Base-by-base conservation (phyloP, 1,139 yeast genomes). In the Magnusiomyces paraingens region DNA sequence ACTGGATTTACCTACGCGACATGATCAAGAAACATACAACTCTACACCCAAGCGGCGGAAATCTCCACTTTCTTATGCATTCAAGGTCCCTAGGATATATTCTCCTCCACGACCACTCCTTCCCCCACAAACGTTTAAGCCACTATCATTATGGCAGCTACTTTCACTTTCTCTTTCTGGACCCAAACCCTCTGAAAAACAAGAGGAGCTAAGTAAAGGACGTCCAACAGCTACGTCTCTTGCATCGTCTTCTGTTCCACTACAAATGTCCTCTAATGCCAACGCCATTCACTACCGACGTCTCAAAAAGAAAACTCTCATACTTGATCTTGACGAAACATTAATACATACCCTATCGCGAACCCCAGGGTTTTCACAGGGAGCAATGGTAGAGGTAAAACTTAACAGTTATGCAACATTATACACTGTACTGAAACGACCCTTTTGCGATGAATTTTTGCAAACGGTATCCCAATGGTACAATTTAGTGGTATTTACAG, bases 301-400 rank as follows among this genome's bases (percentile, higher is more conserved):
- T 2, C 42, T 47, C 10, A 48, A 53, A 15, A 52, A 44, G 38
- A 93, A 91, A 66, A 85, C 91, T 1, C 75, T 93, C 45, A 84
- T 93, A 0, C 73, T 93, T 32, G 99, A 93, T 67, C 77, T 93
- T 40, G 99, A 93, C 69, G 99, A 93, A 65, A 93, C 99, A 0
- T 73, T 93, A 56, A 90, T 93, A 56, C 99, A 93, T 67, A 89
- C 98, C 1, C 75, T 90, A 53, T 83, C 94, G 1, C 76, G 95
- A 55, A 83, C 86, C 6, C 39, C 55, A 2, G 70, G 78, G 46
- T 76, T 80, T 58, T 72, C 82, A 10, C 72, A 79, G 36, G 80
- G 83, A 50, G 89, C 84, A 63, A 84, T 90, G 79, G 87, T 93
- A 52, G 98, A 93, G 70, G 91, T 93, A 57, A 85, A 82, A 62